phyloP scores from a whole-genome alignment of 495 filamentous ascomycete species.

The Neurospora africana region DNA sequence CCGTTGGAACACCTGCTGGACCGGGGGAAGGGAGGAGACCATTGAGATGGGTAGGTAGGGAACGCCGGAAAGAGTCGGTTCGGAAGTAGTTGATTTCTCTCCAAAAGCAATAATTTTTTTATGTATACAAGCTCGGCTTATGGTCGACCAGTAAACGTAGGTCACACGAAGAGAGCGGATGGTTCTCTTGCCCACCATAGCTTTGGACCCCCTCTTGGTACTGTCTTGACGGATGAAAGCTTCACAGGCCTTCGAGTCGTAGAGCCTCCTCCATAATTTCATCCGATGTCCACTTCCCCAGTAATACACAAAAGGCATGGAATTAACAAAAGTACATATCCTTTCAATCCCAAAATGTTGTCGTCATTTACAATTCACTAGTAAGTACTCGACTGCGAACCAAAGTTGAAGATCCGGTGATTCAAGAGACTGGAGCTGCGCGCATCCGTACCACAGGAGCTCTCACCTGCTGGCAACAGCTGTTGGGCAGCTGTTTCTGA shows the following conservation, averaged over 20 bases:
- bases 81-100: not conserved
- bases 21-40: constrained; percentile 12
- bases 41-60: not conserved
- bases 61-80: not conserved
- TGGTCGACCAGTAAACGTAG: not conserved
- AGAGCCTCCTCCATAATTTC: not conserved
- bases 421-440: not conserved
- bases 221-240: not conserved
- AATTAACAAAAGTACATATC: not conserved
- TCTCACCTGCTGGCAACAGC: not conserved
- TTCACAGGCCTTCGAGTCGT: not conserved
- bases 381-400: not conserved
- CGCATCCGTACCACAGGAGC: not conserved
- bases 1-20: constrained; percentile 39
- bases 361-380: not conserved
- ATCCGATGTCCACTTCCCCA: not conserved
- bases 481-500: not conserved
- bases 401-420: not conserved
- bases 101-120: too few species aligned
- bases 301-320: not conserved
- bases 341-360: not conserved
- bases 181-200: not conserved
- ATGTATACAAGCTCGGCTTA: not conserved
- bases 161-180: not conserved
- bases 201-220: not conserved